A percentile compares a stretch with the other conserved stretches of the same genome.
phyloP scores from a whole-genome alignment of 768 basidiomycete species.

The Phylloporus sp. region DNA sequence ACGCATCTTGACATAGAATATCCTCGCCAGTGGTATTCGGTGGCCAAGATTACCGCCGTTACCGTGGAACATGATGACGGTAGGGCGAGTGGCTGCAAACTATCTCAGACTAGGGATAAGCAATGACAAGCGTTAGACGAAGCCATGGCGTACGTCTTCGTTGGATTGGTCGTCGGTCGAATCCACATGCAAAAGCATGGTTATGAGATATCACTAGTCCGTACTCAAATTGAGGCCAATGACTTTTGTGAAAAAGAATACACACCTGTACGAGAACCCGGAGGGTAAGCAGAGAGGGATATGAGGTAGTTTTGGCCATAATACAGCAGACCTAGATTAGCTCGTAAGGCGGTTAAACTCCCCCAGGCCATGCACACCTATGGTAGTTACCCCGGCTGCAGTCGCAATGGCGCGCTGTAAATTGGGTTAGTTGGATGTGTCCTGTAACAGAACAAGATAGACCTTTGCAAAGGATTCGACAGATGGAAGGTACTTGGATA shows the following conservation, averaged over 20 bases:
- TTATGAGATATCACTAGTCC: conserved; percentile 50
- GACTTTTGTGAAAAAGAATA: neutral
- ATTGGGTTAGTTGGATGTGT: neutral
- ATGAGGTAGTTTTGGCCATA: conserved; percentile 87
- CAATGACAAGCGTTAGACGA: neutral
- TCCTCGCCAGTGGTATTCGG: conserved; percentile 79
- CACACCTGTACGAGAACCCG: conserved; percentile 74
- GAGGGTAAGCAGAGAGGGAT: conserved; percentile 81
- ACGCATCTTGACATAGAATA: conserved; percentile 80
- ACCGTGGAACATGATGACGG: conserved; percentile 91
- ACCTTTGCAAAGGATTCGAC: conserved; percentile 46
- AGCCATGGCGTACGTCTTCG: conserved; percentile 48
- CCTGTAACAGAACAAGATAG: neutral
- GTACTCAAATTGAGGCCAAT: conserved; percentile 34
- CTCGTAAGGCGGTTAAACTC: neutral
- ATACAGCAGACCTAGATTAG: conserved; percentile 59
- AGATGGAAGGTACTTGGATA: conserved; percentile 41
- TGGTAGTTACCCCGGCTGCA: conserved; percentile 52
- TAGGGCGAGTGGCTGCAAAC: conserved; percentile 61
- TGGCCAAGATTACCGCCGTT: conserved; percentile 88
- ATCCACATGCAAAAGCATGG: conserved; percentile 33
- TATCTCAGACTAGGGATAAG: conserved; percentile 6
- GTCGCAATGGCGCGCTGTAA: conserved; percentile 52
- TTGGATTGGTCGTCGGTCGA: conserved; percentile 42
- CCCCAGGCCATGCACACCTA: conserved; percentile 36